These are phyloP conservation scores for Picochlorum sp. DNA, from an alignment of 139 green algal species.

Conservation along the genomic window DNA sequence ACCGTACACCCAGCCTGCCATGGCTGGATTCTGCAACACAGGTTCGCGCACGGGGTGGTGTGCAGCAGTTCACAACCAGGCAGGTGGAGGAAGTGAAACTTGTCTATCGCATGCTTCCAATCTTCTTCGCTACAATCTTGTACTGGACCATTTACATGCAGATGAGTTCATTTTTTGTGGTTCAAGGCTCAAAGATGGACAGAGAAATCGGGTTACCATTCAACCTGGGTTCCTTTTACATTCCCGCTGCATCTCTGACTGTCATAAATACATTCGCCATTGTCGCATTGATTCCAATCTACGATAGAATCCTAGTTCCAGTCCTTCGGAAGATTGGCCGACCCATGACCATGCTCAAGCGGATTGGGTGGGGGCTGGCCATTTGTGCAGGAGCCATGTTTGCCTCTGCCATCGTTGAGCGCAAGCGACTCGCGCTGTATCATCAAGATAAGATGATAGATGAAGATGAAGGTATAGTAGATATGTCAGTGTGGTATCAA, in stretches of 20 bases:
- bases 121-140: constrained; percentile 79
- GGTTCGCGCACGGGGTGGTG: constrained; percentile 3
- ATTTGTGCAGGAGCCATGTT: constrained; percentile 72
- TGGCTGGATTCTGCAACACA: constrained; percentile 10
- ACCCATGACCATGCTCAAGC: constrained; percentile 65
- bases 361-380: constrained; percentile 73
- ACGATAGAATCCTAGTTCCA: constrained; percentile 68
- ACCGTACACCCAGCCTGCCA: constrained; percentile 1
- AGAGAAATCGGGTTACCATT: constrained; percentile 18
- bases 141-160: constrained; percentile 91
- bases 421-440: constrained; percentile 44
- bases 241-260: constrained; percentile 75
- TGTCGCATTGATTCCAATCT: constrained; percentile 76
- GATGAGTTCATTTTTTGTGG: constrained; percentile 86
- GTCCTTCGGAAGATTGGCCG: constrained; percentile 33
- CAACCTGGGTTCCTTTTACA: constrained; percentile 29
- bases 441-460: constrained; percentile 16
- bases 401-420: constrained; percentile 55
- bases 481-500: constrained; percentile 62
- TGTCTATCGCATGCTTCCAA: constrained; percentile 81
- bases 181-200: constrained; percentile 78
- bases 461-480: constrained; percentile 3
- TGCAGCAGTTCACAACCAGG: constrained; percentile 26
- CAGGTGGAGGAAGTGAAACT: constrained; percentile 90
- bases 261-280: constrained; percentile 82